Evolutionary conservation across 805 yeast species (phyloP).

Genomic region (Starmerella etchellsii): DNA sequence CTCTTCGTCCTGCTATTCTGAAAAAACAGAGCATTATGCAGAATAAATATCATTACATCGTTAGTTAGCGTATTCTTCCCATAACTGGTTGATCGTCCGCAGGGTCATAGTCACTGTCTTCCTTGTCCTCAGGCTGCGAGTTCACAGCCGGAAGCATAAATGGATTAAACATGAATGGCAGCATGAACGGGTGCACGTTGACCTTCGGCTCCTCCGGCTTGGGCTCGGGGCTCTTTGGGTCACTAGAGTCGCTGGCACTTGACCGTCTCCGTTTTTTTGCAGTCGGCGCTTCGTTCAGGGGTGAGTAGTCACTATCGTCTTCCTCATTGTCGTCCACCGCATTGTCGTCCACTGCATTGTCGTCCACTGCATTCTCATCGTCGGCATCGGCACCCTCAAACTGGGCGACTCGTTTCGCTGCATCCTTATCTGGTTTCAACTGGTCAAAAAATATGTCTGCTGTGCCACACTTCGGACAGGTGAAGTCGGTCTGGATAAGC

Average conservation of each 20-base stretch:
- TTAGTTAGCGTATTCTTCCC: conserved; percentile 14
- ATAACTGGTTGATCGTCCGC: conserved; percentile 11
- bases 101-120: conserved; percentile 8
- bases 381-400: conserved; percentile 21
- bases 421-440: conserved; percentile 47
- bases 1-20: too few relatives aligned
- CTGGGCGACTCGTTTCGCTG: conserved; percentile 40
- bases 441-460: conserved; percentile 68
- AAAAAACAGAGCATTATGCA: too few relatives aligned
- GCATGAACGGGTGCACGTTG: conserved; percentile 7
- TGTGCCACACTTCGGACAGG: conserved; percentile 74
- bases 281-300: conserved; percentile 4
- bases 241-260: conserved; percentile 6
- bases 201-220: conserved; percentile 1
- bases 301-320: conserved; percentile 12
- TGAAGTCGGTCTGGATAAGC: conserved; percentile 70
- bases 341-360: not conserved
- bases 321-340: not conserved
- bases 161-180: conserved; percentile 21
- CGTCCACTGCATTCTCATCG: not conserved
- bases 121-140: conserved; percentile 1
- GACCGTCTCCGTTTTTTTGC: conserved; percentile 11
- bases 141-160: conserved; percentile 18
- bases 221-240: not conserved
- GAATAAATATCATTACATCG: too few relatives aligned